These are phyloP conservation scores for Echites panduratus DNA, from an alignment of 257 asterid genomes.

Conservation along the genomic window DNA sequence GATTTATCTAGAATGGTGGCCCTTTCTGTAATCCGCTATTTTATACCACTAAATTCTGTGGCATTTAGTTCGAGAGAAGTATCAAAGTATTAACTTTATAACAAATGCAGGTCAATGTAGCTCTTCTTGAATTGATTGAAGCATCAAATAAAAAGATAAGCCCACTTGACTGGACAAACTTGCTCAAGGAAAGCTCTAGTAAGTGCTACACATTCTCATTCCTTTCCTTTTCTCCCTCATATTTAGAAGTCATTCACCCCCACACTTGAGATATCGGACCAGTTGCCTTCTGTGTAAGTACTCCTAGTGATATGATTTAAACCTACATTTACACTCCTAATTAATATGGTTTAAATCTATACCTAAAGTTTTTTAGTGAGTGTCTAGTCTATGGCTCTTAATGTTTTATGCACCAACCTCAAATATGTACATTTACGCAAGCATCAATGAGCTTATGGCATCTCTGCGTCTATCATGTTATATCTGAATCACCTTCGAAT, in stretches of 20 bases:
- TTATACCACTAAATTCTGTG: not conserved
- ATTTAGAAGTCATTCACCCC: not conserved
- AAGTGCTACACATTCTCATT: constrained; percentile 25
- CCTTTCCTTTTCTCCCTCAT: not conserved
- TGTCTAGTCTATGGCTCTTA: not conserved
- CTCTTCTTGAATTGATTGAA: constrained; percentile 65
- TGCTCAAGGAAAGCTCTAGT: constrained; percentile 65
- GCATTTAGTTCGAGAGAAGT: not conserved
- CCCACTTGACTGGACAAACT: constrained; percentile 74
- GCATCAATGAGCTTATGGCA: not conserved
- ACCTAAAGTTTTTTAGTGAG: not conserved
- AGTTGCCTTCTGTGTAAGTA: not conserved
- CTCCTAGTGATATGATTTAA: not conserved
- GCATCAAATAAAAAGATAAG: constrained; percentile 49
- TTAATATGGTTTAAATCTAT: not conserved
- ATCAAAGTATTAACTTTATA: not conserved
- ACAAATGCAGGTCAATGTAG: constrained; percentile 62
- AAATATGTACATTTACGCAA: not conserved
- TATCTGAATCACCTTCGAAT: not conserved
- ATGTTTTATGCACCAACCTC: not conserved
- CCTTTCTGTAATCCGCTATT: not conserved
- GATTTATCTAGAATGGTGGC: not conserved
- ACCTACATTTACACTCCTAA: not conserved
- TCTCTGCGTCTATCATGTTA: not conserved
- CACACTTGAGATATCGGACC: not conserved